A percentile compares a stretch with the other conserved stretches of the same genome.
Conservation (phyloP, 345 rosid genomes). For the Turnera subulata region DNA sequence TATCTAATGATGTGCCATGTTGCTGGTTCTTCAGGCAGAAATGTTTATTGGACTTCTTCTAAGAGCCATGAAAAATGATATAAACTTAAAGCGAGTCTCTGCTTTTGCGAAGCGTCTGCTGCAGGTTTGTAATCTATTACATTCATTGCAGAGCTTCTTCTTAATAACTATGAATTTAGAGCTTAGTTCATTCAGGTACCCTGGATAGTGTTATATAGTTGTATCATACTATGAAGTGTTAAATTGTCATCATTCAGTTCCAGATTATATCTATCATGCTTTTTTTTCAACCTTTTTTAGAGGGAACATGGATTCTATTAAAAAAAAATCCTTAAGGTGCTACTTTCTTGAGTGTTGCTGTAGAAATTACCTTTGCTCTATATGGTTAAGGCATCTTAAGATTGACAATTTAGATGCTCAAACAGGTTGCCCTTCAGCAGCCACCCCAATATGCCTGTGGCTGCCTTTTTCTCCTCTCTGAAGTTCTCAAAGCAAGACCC, state of each 20-base stretch:
- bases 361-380: background rate
- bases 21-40: constrained; percentile 54
- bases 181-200: background rate
- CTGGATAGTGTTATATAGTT: too few relatives aligned
- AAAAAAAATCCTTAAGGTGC: too few relatives aligned
- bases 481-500: constrained; percentile 84
- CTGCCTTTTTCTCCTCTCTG: constrained; percentile 88
- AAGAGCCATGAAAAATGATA: constrained; percentile 87
- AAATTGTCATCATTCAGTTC: too few relatives aligned
- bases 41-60: constrained; percentile 91
- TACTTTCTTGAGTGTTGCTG: too few relatives aligned
- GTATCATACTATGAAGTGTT: too few relatives aligned
- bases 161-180: background rate
- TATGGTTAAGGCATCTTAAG: background rate
- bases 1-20: background rate
- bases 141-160: too few relatives aligned
- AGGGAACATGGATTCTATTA: too few relatives aligned
- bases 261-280: background rate
- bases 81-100: constrained; percentile 77
- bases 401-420: constrained; percentile 22
- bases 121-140: constrained; percentile 52
- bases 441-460: constrained; percentile 96
- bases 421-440: constrained; percentile 89
- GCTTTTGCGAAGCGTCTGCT: constrained; percentile 87
- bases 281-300: background rate